A percentile compares a stretch with the other conserved stretches of the same genome.
These are phyloP conservation scores for Pleomassaria siparia DNA, from an alignment of 2,329 filamentous ascomycete species.

Conservation along the genomic window DNA sequence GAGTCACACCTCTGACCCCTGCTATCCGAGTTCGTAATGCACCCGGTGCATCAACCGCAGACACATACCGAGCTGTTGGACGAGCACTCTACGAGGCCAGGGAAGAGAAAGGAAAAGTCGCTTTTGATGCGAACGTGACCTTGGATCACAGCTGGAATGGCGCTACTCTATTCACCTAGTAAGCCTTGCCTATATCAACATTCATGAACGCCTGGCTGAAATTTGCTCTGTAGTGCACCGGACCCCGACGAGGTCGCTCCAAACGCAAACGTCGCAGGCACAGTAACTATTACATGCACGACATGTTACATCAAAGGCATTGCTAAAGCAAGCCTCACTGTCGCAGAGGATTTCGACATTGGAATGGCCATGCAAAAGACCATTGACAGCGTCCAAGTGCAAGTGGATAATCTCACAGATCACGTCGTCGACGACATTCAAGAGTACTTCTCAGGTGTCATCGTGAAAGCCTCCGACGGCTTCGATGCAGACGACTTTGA, in stretches of 20 bases:
- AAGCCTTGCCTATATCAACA: conserved; percentile 6
- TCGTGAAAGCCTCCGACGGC: conserved; percentile 18
- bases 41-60: conserved; percentile 13
- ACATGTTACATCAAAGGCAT: conserved; percentile 56
- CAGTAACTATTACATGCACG: conserved; percentile 50
- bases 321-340: conserved; percentile 47
- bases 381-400: conserved; percentile 13
- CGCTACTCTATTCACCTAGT: conserved; percentile 43
- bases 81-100: conserved; percentile 14
- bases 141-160: conserved; percentile 47
- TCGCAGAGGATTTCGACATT: conserved; percentile 48
- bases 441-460: conserved; percentile 10
- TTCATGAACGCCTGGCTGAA: conserved; percentile 7
- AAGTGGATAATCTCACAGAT: conserved; percentile 21
- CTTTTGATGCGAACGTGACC: conserved; percentile 17
- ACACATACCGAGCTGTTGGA: conserved; percentile 16
- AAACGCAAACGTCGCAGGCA: conserved; percentile 17
- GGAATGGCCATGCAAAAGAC: conserved; percentile 18
- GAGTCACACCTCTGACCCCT: conserved; percentile 5
- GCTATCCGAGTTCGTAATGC: conserved; percentile 15
- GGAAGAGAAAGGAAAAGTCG: conserved; percentile 12
- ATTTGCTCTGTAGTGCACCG: conserved; percentile 3
- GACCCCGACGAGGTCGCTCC: conserved; percentile 5
- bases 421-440: conserved; percentile 13
- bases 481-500: conserved; percentile 21